Conservation (phyloP, 257 asterid species). For the Mentha longifolia region DNA sequence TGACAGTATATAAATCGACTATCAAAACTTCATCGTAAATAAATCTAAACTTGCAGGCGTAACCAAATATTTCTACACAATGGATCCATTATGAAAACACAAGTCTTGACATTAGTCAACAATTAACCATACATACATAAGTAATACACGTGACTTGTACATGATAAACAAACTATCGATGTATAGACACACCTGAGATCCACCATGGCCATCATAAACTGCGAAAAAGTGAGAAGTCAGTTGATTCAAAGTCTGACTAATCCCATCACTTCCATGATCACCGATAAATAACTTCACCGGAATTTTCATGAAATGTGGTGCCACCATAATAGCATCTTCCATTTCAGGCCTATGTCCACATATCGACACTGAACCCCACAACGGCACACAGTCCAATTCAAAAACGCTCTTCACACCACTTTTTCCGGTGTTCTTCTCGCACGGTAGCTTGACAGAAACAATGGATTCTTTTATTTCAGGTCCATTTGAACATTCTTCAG, state of each 20-base stretch:
- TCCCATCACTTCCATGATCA: constrained; percentile 52
- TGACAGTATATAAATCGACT: too few relatives aligned
- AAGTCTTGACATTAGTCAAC: not conserved
- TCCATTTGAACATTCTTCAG: constrained; percentile 46
- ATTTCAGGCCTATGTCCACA: constrained; percentile 86
- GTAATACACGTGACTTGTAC: not conserved
- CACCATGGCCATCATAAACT: constrained; percentile 97
- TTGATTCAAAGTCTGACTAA: constrained; percentile 62
- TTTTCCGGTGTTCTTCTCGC: constrained; percentile 50
- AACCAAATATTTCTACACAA: not conserved
- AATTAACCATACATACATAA: not conserved
- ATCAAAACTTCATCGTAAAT: not conserved
- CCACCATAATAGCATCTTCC: constrained; percentile 76
- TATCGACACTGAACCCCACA: constrained; percentile 84
- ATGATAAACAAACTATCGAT: not conserved
- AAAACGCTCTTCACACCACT: constrained; percentile 64
- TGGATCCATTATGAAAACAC: not conserved
- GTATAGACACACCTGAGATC: constrained; percentile 69
- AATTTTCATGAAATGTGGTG: constrained; percentile 72
- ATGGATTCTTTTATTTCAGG: constrained; percentile 63
- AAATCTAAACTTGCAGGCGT: not conserved
- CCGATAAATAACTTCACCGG: constrained; percentile 78
- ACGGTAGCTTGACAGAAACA: constrained; percentile 59
- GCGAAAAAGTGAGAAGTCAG: constrained; percentile 86
- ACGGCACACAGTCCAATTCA: constrained; percentile 83